A percentile compares a stretch with the other conserved stretches of the same genome.
phyloP scores from a whole-genome alignment of 768 basidiomycete species.

The Lactifluus piperatus region DNA sequence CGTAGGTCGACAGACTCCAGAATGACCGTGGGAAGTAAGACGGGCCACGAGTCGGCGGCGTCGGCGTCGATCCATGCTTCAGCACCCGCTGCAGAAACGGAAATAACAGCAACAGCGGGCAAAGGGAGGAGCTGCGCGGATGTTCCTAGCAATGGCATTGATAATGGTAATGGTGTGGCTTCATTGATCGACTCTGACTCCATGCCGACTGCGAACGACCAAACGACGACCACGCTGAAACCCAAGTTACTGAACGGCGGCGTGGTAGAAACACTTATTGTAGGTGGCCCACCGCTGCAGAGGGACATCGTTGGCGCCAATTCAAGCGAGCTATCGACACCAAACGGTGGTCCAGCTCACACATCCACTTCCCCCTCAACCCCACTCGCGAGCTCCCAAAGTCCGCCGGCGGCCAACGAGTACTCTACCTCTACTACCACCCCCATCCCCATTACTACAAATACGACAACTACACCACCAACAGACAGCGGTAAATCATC shows the following conservation, averaged over 20 bases:
- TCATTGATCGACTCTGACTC: not conserved
- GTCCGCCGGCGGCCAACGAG: not conserved
- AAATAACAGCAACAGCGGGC: not conserved
- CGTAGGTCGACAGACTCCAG: constrained; percentile 13
- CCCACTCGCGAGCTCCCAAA: constrained; percentile 6
- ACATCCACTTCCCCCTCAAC: constrained; percentile 2
- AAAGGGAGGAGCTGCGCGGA: not conserved
- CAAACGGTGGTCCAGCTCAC: not conserved
- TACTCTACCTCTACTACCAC: not conserved
- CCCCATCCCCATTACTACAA: not conserved
- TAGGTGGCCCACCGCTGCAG: not conserved
- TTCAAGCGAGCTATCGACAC: not conserved
- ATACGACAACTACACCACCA: not conserved
- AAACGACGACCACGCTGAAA: not conserved
- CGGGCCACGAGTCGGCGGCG: constrained; percentile 4
- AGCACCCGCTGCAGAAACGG: not conserved
- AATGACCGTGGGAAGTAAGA: constrained; percentile 15
- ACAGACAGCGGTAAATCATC: constrained; percentile 10
- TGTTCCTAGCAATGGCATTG: not conserved
- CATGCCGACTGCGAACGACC: not conserved
- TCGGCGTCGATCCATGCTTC: not conserved
- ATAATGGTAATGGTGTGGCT: not conserved
- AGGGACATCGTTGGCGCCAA: not conserved
- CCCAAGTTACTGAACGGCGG: not conserved
- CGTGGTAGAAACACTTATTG: not conserved